Evolutionary conservation across 768 basidiomycete species (phyloP).

Genomic region (Chlorophyllum brunneum): DNA sequence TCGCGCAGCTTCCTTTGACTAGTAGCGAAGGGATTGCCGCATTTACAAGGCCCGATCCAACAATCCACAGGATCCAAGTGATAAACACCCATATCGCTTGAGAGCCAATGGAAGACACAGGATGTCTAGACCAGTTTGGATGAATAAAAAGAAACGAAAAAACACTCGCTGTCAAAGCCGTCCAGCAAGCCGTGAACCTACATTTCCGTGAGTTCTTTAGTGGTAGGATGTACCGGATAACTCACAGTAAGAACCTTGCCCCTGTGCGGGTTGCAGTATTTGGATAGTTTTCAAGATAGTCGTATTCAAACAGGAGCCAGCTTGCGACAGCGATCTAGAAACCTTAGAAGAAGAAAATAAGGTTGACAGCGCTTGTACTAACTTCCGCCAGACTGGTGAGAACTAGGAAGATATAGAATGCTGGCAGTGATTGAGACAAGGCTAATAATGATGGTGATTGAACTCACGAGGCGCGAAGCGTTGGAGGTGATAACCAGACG

Average conservation of each 20-base stretch:
- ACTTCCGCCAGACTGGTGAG: constrained; percentile 47
- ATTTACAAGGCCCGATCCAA: constrained; percentile 50
- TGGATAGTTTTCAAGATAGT: constrained; percentile 49
- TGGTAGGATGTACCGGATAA: background rate
- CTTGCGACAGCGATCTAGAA: constrained; percentile 47
- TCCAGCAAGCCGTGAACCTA: constrained; percentile 63
- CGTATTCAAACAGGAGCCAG: constrained; percentile 59
- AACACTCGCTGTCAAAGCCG: constrained; percentile 45
- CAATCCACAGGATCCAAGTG: constrained; percentile 60
- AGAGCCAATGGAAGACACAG: constrained; percentile 52
- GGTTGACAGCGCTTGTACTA: background rate
- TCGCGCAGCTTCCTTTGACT: constrained; percentile 35
- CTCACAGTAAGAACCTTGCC: constrained; percentile 47
- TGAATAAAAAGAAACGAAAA: constrained; percentile 60
- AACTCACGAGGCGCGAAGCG: constrained; percentile 51
- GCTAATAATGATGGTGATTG: background rate
- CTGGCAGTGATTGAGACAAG: constrained; percentile 26
- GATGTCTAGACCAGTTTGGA: constrained; percentile 50
- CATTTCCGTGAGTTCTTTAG: constrained; percentile 4
- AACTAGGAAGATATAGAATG: constrained; percentile 49
- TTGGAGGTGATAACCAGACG: constrained; percentile 40
- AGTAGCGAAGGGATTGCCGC: constrained; percentile 43
- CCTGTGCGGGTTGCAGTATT: constrained; percentile 39
- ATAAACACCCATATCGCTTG: constrained; percentile 56
- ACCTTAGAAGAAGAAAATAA: background rate